These are phyloP conservation scores for Citrus trifoliata DNA, from an alignment of 345 rosid species.

Conservation along the genomic window DNA sequence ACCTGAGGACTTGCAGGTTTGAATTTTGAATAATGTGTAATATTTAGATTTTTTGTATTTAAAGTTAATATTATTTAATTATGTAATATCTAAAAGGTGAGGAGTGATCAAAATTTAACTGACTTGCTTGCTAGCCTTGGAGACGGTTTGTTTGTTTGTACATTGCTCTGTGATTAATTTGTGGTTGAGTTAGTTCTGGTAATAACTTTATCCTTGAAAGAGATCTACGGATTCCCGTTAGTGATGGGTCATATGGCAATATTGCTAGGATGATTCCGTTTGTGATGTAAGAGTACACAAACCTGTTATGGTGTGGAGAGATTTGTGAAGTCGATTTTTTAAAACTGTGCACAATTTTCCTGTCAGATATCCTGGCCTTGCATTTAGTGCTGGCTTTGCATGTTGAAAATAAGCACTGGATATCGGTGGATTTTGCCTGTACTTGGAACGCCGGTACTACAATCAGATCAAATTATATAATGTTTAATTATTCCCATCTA, in stretches of 20 bases:
- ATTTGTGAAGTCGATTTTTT: not conserved
- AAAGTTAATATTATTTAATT: not conserved
- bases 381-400: not conserved
- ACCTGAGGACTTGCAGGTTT: slow-evolving; percentile 82
- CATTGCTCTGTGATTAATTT: not conserved
- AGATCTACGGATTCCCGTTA: not conserved
- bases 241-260: not conserved
- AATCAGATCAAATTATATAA: not conserved
- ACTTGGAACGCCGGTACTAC: not conserved
- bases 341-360: not conserved
- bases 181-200: not conserved
- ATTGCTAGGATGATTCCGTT: not conserved
- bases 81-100: not conserved
- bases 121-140: not conserved
- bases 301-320: not conserved
- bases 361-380: not conserved
- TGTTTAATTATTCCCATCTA: no score
- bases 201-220: not conserved
- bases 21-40: slow-evolving; percentile 4
- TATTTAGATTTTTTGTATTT: not conserved
- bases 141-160: not conserved
- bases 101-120: not conserved
- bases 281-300: not conserved
- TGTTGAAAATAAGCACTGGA: not conserved
- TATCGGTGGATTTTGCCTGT: not conserved